phyloP scores from a whole-genome alignment of 2,329 filamentous ascomycete genomes.

The Coniochaeta hoffmannii region DNA sequence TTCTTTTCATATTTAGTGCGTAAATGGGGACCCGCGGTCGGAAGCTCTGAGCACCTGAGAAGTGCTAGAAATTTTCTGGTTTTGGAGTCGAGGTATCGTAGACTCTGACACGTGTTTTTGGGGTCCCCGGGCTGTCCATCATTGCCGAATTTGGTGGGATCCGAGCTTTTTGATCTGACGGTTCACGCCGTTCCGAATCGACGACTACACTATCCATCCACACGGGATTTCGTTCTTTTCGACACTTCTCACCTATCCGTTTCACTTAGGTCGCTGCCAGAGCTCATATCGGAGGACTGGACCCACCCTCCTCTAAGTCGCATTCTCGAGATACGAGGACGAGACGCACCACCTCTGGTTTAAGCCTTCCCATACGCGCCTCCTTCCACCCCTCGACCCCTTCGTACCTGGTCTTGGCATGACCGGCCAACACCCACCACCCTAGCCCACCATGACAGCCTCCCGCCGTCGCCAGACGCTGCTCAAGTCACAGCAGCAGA shows the following conservation, averaged over 20 bases:
- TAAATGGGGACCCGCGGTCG: not conserved
- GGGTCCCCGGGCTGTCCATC: not conserved
- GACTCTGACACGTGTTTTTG: not conserved
- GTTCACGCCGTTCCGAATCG: not conserved
- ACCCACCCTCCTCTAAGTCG: not conserved
- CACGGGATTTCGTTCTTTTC: not conserved
- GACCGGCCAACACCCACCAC: constrained; percentile 5
- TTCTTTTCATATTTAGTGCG: not conserved
- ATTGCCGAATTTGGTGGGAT: not conserved
- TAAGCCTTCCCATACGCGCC: not conserved
- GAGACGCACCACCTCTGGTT: not conserved
- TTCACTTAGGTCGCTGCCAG: not conserved
- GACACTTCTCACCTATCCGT: not conserved
- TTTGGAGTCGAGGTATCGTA: not conserved
- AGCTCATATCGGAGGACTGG: not conserved
- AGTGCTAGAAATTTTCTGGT: not conserved
- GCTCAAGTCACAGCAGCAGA: constrained; percentile 19
- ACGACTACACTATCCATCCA: not conserved
- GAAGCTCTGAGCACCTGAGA: not conserved
- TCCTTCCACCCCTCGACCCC: not conserved
- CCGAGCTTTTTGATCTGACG: not conserved
- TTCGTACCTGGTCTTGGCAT: constrained; percentile 3
- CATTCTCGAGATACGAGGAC: not conserved
- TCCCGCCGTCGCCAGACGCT: constrained; percentile 18
- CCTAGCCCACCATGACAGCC: constrained; percentile 18